Base-by-base conservation (phyloP, 257 asterid species). In the Nicotiana tomentosiformis region DNA sequence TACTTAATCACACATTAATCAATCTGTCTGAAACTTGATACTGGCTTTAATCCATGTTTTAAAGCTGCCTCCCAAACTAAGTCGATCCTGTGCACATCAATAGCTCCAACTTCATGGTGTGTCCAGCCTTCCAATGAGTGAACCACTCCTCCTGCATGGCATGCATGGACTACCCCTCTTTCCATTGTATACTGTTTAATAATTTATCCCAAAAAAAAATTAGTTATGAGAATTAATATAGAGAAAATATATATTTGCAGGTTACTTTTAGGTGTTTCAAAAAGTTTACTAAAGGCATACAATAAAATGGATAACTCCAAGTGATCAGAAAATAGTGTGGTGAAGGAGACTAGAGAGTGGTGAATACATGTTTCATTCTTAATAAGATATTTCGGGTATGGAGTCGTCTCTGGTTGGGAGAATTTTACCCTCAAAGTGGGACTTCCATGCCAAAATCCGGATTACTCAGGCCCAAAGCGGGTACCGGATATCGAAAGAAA, bases 161-260 rank as follows among this genome's bases (percentile, higher is more conserved):
- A 95, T 12, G 98, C 98, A 82, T 95, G 98, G 56, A 95, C 98
- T 7, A 94, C 92, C 67, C 99, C 98, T 91, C 99, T 90, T 7
- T 89, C 97, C 99, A 94, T 93, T 14, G 98, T 92, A 56, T 94
- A 96, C 99, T 96, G 89, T 84, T 64, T 17, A 39, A 94, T 98
- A 94, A 35, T 29, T 33, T 55, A 16, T 29, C 12, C 17, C 18
- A 16, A 81, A 12, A 18, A 70, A 51, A 65, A 18, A 6, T 29
- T 10, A 55, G 2, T 18, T 57, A 5, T n/a, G 17, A 57, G 26
- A 57, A 57, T 57, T 57, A 57, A 17, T 17, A 57, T 10, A 57
- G 62, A 10, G 16, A 51, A 3, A 51, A 51, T 10, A 51, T 2
- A 51, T 51, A 51, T n/a, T 51, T 51, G 15, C 56, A 10, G 56